Evolutionary conservation across 2,329 filamentous ascomycete genomes (phyloP).

Genomic region (Calcarisporium arbuscula): DNA sequence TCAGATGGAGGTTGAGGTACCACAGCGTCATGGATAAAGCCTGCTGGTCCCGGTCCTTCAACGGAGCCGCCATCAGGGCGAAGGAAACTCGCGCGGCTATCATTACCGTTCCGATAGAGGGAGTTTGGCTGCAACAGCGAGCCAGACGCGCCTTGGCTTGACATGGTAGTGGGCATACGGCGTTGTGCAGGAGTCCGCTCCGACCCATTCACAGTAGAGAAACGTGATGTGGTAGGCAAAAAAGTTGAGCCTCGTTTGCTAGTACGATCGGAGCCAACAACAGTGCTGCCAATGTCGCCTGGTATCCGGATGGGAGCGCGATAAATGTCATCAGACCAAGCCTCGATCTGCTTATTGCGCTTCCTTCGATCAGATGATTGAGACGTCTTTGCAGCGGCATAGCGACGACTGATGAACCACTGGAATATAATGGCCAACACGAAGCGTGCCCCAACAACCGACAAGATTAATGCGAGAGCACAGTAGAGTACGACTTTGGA

Average conservation of each 20-base stretch:
- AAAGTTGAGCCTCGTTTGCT: conserved; percentile 81
- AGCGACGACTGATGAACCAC: conserved; percentile 88
- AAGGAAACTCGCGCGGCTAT: conserved; percentile 60
- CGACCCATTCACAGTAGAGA: conserved; percentile 81
- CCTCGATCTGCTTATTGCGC: conserved; percentile 88
- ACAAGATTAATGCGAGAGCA: conserved; percentile 83
- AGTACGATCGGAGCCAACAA: conserved; percentile 57
- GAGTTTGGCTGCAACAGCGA: conserved; percentile 64
- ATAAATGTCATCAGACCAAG: conserved; percentile 97
- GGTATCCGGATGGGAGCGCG: conserved; percentile 76
- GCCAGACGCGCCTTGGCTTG: conserved; percentile 73
- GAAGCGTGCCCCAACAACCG: conserved; percentile 82
- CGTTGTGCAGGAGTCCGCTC: conserved; percentile 50
- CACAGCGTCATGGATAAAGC: conserved; percentile 94
- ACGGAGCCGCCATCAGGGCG: conserved; percentile 51
- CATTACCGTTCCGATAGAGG: conserved; percentile 64
- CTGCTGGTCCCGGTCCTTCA: conserved; percentile 74
- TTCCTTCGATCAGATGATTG: conserved; percentile 75
- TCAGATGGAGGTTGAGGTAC: conserved; percentile 94
- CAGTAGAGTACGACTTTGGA: conserved; percentile 96
- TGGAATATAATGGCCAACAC: conserved; percentile 86
- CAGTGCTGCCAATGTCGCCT: conserved; percentile 64
- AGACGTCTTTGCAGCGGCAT: conserved; percentile 78
- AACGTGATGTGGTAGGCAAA: conserved; percentile 87
- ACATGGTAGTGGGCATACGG: conserved; percentile 82